Conservation (phyloP, 1,284 basidiomycete genomes). For the Ganoderma sinense region DNA sequence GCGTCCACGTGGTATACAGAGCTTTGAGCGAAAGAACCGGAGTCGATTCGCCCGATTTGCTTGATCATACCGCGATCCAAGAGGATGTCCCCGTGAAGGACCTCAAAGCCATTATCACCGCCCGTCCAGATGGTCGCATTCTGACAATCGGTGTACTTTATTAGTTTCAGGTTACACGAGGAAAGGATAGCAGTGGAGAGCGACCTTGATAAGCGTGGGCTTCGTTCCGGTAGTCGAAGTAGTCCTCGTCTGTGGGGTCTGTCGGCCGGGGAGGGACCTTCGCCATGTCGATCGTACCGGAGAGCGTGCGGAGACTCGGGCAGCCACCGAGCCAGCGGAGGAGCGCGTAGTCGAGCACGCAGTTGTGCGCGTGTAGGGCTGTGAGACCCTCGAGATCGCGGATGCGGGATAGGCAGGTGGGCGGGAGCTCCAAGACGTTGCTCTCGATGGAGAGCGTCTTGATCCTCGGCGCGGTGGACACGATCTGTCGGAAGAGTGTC, state of each 20-base stretch:
- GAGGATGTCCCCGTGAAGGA: slow-evolving; percentile 60
- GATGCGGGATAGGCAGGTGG: neutral
- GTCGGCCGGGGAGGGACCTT: neutral
- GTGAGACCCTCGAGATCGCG: neutral
- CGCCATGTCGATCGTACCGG: neutral
- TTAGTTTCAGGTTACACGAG: neutral
- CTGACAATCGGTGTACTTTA: slow-evolving; percentile 46
- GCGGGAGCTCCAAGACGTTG: neutral
- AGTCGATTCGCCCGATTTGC: slow-evolving; percentile 52
- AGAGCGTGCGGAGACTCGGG: neutral
- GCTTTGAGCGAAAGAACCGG: neutral
- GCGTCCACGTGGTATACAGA: slow-evolving; percentile 21
- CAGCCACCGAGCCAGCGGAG: neutral
- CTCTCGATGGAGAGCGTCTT: neutral
- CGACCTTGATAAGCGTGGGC: slow-evolving; percentile 50
- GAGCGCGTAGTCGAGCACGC: neutral
- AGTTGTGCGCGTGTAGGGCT: neutral
- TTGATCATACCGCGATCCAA: slow-evolving; percentile 63
- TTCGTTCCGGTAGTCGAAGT: slow-evolving; percentile 51
- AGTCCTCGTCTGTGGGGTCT: neutral
- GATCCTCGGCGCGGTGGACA: neutral
- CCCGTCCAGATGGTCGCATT: slow-evolving; percentile 77
- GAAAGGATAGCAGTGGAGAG: neutral
- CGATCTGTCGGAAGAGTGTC: neutral
- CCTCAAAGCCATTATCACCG: slow-evolving; percentile 55